A percentile compares a stretch with the other conserved stretches of the same genome.
Evolutionary conservation across 129 eudicot genomes (phyloP).

Genomic region (Rutidosis leptorrhynchoides): DNA sequence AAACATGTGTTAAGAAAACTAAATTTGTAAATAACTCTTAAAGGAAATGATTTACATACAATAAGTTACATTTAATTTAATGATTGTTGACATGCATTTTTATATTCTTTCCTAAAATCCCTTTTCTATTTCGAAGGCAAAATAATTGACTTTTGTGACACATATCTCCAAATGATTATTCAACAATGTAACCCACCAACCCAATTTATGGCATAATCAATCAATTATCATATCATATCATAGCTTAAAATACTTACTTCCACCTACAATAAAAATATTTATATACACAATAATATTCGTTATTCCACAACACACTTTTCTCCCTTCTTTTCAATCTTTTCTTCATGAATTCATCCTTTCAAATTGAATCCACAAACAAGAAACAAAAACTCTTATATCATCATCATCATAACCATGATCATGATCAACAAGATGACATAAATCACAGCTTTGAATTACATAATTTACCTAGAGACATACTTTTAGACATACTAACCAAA

Average conservation of each 20-base stretch:
- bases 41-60: too few species aligned
- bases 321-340: neutral
- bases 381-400: too few species aligned
- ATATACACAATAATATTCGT: neutral
- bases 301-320: neutral
- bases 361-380: neutral
- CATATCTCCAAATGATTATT: neutral
- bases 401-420: neutral
- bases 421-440: too few species aligned
- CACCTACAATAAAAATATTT: neutral
- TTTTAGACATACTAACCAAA: neutral
- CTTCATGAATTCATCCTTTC: neutral
- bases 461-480: neutral
- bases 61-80: neutral
- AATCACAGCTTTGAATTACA: neutral
- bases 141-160: neutral
- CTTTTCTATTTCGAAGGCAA: neutral
- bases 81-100: neutral
- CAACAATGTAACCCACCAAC: neutral
- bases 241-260: neutral
- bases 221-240: neutral
- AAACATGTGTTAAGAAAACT: too few species aligned
- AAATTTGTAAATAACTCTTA: too few species aligned
- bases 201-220: neutral
- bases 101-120: neutral